Evolutionary conservation across 2,329 filamentous ascomycete species (phyloP).

Genomic region (Monosporascus cannonballus): DNA sequence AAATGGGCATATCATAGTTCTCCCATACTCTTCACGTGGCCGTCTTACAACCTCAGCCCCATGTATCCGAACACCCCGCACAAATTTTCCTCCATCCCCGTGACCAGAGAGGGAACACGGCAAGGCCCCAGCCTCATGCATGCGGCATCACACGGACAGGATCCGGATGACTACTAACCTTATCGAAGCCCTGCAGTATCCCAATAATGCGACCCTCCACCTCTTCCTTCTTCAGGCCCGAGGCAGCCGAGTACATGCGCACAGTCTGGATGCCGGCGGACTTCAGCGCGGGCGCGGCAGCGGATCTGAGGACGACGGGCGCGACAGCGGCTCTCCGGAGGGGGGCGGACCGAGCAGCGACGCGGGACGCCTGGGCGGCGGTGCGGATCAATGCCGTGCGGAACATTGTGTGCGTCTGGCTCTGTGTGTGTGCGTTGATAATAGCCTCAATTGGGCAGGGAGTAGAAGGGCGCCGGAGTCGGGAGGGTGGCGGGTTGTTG

Average conservation of each 20-base stretch:
- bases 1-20: no score
- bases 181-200: constrained; percentile 93
- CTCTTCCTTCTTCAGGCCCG: constrained; percentile 73
- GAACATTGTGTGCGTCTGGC: constrained; percentile 58
- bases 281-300: constrained; percentile 52
- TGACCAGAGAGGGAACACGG: constrained; percentile 23
- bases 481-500: background rate
- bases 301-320: constrained; percentile 44
- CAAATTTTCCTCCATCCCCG: constrained; percentile 1
- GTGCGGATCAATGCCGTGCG: constrained; percentile 79
- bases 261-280: constrained; percentile 61
- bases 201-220: constrained; percentile 89
- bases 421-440: no score
- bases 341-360: constrained; percentile 56
- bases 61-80: constrained; percentile 1
- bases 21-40: no score
- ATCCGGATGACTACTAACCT: constrained; percentile 48
- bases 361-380: constrained; percentile 51
- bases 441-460: constrained; percentile 4
- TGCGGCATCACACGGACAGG: no score
- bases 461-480: background rate
- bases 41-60: constrained; percentile 1
- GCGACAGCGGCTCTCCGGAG: constrained; percentile 53
- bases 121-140: background rate
- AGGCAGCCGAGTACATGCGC: constrained; percentile 80